Conservation (phyloP, 2,329 filamentous ascomycete species). For the Fusarium sp. region DNA sequence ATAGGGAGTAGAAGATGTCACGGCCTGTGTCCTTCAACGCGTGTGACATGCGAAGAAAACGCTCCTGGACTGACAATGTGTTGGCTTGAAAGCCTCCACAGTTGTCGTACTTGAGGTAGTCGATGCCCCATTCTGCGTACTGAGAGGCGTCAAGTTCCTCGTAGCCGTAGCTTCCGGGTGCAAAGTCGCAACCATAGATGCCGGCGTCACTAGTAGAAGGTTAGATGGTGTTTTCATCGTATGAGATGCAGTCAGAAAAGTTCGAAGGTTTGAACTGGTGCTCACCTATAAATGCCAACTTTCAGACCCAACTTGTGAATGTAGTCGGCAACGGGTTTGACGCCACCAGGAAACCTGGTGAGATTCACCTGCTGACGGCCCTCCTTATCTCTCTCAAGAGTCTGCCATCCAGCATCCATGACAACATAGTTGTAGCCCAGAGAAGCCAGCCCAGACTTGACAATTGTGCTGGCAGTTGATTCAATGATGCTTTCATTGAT, state of each 20-base stretch:
- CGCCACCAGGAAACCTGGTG: not conserved
- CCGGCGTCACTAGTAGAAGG: not conserved
- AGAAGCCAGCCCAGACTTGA: not conserved
- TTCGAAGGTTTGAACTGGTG: not conserved
- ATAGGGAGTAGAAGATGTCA: not conserved
- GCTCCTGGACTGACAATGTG: not conserved
- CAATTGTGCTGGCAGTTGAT: not conserved
- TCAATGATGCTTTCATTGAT: not conserved
- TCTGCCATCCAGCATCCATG: conserved; percentile 1
- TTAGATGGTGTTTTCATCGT: not conserved
- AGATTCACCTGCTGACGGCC: not conserved
- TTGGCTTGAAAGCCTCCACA: conserved; percentile 1
- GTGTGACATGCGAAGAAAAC: conserved; percentile 1
- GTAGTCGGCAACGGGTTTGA: not conserved
- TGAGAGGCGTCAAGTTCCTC: not conserved
- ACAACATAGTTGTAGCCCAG: not conserved
- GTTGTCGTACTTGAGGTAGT: conserved; percentile 4
- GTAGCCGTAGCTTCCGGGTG: not conserved
- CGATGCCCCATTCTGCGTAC: not conserved
- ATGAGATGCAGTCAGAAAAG: too few relatives aligned
- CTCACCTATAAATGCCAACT: conserved; percentile 1
- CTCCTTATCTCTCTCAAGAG: not conserved
- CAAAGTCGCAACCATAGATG: not conserved
- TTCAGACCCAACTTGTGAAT: not conserved
- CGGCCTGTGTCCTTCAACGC: not conserved